Conservation (phyloP, 2,329 filamentous ascomycete species). For the Hypoxylon sp. region DNA sequence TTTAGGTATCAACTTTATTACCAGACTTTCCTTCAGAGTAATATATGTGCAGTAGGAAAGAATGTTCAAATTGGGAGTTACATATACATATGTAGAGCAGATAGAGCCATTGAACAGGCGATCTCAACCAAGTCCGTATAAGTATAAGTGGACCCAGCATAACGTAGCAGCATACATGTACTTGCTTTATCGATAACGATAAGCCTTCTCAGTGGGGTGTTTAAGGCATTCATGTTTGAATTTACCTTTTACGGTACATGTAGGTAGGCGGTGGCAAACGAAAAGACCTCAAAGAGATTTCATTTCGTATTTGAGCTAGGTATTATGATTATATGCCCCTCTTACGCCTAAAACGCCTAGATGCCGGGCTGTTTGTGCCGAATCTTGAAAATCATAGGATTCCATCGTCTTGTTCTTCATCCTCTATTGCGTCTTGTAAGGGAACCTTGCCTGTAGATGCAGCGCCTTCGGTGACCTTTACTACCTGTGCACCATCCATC, state of each 20-base stretch:
- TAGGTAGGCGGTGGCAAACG: neutral
- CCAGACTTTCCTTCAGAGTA: neutral
- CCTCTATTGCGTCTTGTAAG: slow-evolving; percentile 29
- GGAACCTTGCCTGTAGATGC: slow-evolving; percentile 16
- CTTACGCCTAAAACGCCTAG: slow-evolving; percentile 32
- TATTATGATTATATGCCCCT: slow-evolving; percentile 2
- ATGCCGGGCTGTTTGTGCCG: neutral
- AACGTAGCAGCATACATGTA: no score
- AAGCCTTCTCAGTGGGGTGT: slow-evolving; percentile 9
- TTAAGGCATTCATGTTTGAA: no score
- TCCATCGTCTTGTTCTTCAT: slow-evolving; percentile 41
- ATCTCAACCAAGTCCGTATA: neutral
- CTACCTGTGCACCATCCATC: slow-evolving; percentile 47
- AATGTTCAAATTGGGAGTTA: neutral
- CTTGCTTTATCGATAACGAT: slow-evolving; percentile 22
- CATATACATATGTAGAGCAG: no score
- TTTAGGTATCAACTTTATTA: slow-evolving; percentile 6
- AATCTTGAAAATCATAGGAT: slow-evolving; percentile 40
- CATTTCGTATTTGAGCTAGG: neutral
- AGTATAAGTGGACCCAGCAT: neutral
- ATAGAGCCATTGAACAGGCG: neutral
- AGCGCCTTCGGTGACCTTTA: slow-evolving; percentile 22
- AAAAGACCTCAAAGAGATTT: neutral
- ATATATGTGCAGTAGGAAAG: neutral
- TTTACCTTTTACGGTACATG: no score